Base-by-base conservation (phyloP, 2,329 filamentous ascomycete genomes). In the Zalaria obscura region DNA sequence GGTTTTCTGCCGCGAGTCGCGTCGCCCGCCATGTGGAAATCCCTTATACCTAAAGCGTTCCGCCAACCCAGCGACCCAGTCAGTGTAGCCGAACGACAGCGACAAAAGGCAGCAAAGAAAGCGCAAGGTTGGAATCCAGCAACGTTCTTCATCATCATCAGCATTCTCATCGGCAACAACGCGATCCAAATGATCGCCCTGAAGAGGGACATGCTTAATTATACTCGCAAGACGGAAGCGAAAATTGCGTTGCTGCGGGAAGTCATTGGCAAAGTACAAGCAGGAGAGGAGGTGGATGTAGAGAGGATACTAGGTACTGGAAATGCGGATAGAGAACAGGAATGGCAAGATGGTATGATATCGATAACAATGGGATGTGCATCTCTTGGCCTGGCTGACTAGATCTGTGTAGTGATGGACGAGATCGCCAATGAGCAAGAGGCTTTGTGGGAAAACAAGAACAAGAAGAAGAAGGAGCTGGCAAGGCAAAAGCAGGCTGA, bases 121-220 rank as follows among this genome's bases (percentile, higher is more conserved):
- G 50, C 55, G 3, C 55, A 59, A 48, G 58, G 57, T n/a, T 65
- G 63, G 60, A 67, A 68, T 18, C 71, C 87, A 25, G 72, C 72
- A 2, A 72, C 86, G 10, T 50, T 73, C 45, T 88, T 82, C 62
- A 76, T 89, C 44, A 55, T 75, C 44, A 58, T 77, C 2, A 69
- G 83, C 4, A 68, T 87, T 34, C 72, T 96, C 48, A 89, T 96
- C 48, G 93, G 93, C 3, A 94, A 86, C 47, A 93, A 95, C 70
- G 84, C 89, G 9, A 95, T 98, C 52, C 84, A 95, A 54, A 83
- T 91, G 71, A 80, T 98, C 55, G 72, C 78, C 31, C 60, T 96
- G 52, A 81, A 80, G 52, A 83, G 83, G 51, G 80, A 88, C 39
- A 82, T 79, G 55, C 69, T 72, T 28, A 76, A 78, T 6, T 88